These are phyloP conservation scores for Calendula officinalis DNA, from an alignment of 129 eudicot genomes.

Conservation along the genomic window DNA sequence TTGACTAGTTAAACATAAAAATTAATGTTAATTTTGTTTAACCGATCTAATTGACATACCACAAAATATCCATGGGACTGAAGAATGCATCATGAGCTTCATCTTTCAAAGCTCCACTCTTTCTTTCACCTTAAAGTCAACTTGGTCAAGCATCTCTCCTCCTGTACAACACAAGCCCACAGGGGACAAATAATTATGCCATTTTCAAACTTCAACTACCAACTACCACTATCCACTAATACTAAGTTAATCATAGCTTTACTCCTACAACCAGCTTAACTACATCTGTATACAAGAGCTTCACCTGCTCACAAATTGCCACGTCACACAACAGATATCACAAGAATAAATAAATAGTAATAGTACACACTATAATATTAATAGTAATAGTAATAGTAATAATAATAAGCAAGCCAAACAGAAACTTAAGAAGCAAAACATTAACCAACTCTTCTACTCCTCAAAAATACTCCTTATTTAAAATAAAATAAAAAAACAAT, in stretches of 20 bases:
- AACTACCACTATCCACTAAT: slow-evolving; percentile 29
- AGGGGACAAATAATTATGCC: slow-evolving; percentile 83
- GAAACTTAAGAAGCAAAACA: slow-evolving; percentile 42
- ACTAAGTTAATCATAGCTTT: no score
- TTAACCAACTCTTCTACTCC: slow-evolving; percentile 50
- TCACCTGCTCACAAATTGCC: slow-evolving; percentile 7
- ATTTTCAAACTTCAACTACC: slow-evolving; percentile 66
- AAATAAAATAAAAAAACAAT: slow-evolving; percentile 30
- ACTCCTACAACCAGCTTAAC: slow-evolving; percentile 35
- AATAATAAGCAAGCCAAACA: slow-evolving; percentile 49
- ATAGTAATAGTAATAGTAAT: not conserved
- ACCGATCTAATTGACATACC: slow-evolving; percentile 46
- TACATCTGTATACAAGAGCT: slow-evolving; percentile 19
- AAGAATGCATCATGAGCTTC: slow-evolving; percentile 37
- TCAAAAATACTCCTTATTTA: slow-evolving; percentile 55
- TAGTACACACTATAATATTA: slow-evolving; percentile 35
- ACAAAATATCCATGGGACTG: slow-evolving; percentile 21
- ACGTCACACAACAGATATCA: slow-evolving; percentile 29
- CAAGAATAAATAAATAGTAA: slow-evolving; percentile 22
- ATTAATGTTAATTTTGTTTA: not conserved
- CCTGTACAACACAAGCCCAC: slow-evolving; percentile 94
- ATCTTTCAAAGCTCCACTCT: slow-evolving; percentile 42
- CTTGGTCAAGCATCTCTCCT: slow-evolving; percentile 49
- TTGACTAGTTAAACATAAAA: not conserved
- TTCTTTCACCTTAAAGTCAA: slow-evolving; percentile 39